Evolutionary conservation across 2,329 filamentous ascomycete genomes (phyloP).

Genomic region (Cercospora janseana): DNA sequence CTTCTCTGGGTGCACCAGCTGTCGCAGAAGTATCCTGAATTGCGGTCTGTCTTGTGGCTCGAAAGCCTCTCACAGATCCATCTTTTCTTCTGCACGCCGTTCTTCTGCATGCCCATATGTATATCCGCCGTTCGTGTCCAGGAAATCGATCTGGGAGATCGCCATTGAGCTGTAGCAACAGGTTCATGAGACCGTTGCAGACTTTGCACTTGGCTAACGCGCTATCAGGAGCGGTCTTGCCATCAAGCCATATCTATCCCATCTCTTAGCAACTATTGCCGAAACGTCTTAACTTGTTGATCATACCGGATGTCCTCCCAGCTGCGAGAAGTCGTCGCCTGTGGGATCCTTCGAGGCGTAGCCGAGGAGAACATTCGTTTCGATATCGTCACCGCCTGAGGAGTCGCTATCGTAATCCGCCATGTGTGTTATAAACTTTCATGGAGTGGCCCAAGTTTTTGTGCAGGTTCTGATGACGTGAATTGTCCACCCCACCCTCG

Average conservation of each 20-base stretch:
- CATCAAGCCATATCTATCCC: conserved; percentile 76
- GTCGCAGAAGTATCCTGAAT: conserved; percentile 6
- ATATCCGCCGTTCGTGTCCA: conserved; percentile 81
- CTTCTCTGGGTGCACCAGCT: conserved; percentile 30
- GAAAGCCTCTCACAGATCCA: conserved; percentile 74
- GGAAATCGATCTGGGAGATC: conserved; percentile 85
- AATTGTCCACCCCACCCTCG: neutral
- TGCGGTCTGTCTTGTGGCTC: conserved; percentile 59
- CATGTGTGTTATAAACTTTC: conserved; percentile 23
- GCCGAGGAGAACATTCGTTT: conserved; percentile 85
- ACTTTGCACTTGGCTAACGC: conserved; percentile 79
- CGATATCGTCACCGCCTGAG: conserved; percentile 67
- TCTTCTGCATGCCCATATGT: conserved; percentile 77
- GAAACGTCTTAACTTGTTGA: conserved; percentile 1
- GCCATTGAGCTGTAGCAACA: conserved; percentile 87
- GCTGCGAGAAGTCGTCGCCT: conserved; percentile 79
- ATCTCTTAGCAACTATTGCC: conserved; percentile 23
- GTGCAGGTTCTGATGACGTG: conserved; percentile 10
- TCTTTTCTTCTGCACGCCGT: conserved; percentile 77
- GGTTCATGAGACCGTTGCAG: conserved; percentile 78
- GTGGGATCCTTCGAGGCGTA: conserved; percentile 79
- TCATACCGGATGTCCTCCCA: conserved; percentile 83
- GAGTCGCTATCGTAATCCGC: conserved; percentile 82
- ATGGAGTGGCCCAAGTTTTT: conserved; percentile 3
- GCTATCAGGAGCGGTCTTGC: conserved; percentile 68